These are phyloP conservation scores for Petunia axillaris DNA, from an alignment of 257 asterid species.

Conservation along the genomic window DNA sequence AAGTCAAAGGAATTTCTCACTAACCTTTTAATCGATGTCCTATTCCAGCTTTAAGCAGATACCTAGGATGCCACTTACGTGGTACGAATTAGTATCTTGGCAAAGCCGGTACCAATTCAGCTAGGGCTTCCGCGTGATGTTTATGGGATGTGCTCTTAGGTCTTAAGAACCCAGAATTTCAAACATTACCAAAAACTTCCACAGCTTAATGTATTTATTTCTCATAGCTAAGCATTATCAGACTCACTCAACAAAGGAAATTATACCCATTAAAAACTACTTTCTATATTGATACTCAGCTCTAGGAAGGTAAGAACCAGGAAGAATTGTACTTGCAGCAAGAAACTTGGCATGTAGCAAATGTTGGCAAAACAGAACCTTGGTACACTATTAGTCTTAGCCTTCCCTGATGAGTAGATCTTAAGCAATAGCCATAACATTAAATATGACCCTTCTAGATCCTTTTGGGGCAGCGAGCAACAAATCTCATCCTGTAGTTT, in stretches of 20 bases:
- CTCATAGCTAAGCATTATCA: not conserved
- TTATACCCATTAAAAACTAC: not conserved
- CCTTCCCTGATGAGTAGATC: not conserved
- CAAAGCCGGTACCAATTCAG: not conserved
- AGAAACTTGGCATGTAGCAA: not conserved
- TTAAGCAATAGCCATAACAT: not conserved
- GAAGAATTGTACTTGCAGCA: not conserved
- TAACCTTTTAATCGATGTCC: not conserved
- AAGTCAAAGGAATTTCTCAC: not conserved
- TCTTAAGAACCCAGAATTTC: not conserved
- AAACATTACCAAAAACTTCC: not conserved
- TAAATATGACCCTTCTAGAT: not conserved
- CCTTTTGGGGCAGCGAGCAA: not conserved
- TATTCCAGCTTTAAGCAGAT: not conserved
- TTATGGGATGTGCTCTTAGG: not conserved
- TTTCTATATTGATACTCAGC: not conserved
- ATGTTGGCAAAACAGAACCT: not conserved
- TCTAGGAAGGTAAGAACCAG: constrained; percentile 10
- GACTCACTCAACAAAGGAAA: not conserved
- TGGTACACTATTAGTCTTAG: not conserved
- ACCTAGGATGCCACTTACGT: not conserved
- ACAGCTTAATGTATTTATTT: not conserved
- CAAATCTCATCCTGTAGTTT: not conserved
- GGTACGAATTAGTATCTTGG: not conserved
- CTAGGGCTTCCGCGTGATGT: not conserved